phyloP scores from a whole-genome alignment of 140 eudicot genomes.

The Erigeron philadelphicus region DNA sequence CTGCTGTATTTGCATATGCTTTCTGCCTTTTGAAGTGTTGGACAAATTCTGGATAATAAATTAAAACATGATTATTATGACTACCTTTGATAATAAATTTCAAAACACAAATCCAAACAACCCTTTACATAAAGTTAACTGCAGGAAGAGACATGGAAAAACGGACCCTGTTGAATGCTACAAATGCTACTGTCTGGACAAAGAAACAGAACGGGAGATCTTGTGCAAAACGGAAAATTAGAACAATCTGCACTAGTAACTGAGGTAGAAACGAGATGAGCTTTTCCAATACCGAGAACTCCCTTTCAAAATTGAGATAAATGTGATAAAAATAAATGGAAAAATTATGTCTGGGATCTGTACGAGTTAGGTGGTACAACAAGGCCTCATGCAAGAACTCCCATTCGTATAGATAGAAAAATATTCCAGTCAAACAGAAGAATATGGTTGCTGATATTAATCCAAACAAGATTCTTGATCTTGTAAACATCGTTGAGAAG shows the following conservation, averaged over 20 bases:
- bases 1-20: not conserved
- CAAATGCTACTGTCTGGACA: slow-evolving; percentile 86
- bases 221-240: slow-evolving; percentile 52
- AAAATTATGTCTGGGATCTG: slow-evolving; percentile 94
- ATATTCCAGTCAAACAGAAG: slow-evolving; percentile 58
- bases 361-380: slow-evolving; percentile 91
- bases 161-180: slow-evolving; percentile 92
- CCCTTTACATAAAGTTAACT: not conserved
- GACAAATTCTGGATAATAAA: not conserved
- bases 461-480: slow-evolving; percentile 59
- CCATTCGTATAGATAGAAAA: slow-evolving; percentile 67
- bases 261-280: slow-evolving; percentile 90
- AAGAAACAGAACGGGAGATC: slow-evolving; percentile 91
- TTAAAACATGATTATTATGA: not conserved
- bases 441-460: slow-evolving; percentile 63
- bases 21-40: not conserved
- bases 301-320: slow-evolving; percentile 69
- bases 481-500: slow-evolving; percentile 48
- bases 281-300: slow-evolving; percentile 62
- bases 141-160: not conserved
- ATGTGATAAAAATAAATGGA: slow-evolving; percentile 91
- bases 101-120: slow-evolving; percentile 7
- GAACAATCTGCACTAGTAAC: slow-evolving; percentile 69
- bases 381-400: slow-evolving; percentile 87
- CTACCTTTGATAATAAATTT: not conserved